Percentiles rank a stretch among this genome's conserved stretches.
Conservation (phyloP, 2,329 filamentous ascomycete genomes). For the Pezicula carpinea region DNA sequence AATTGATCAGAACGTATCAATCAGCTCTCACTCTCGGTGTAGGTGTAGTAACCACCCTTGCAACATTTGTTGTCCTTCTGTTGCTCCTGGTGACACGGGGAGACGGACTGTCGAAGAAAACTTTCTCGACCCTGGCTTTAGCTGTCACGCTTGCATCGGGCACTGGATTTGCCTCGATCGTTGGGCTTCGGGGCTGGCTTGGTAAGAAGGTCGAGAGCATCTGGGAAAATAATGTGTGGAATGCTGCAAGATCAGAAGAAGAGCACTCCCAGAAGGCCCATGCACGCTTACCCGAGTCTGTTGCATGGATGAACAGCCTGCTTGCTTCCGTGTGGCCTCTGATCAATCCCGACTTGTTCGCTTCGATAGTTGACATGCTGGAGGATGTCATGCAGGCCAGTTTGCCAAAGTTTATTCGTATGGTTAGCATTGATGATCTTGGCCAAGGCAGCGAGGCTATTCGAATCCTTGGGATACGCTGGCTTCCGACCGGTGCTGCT, state of each 20-base stretch:
- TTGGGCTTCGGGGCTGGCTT: constrained; percentile 54
- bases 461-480: constrained; percentile 65
- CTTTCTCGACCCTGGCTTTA: constrained; percentile 7
- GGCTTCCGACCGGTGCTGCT: constrained; percentile 68
- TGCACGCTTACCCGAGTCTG: constrained; percentile 37
- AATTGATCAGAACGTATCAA: constrained; percentile 41
- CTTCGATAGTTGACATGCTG: constrained; percentile 62
- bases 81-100: not conserved
- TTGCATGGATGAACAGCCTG: constrained; percentile 68
- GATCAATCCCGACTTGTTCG: constrained; percentile 71
- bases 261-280: constrained; percentile 32
- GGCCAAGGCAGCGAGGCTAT: constrained; percentile 70
- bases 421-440: constrained; percentile 72
- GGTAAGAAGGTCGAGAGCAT: constrained; percentile 55
- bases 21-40: constrained; percentile 27
- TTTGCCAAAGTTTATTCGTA: constrained; percentile 62
- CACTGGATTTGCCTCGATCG: constrained; percentile 29
- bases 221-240: constrained; percentile 68
- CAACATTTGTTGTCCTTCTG: constrained; percentile 9
- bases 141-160: constrained; percentile 6
- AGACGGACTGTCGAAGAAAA: not conserved
- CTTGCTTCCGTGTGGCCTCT: constrained; percentile 67
- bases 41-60: constrained; percentile 16
- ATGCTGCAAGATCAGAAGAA: constrained; percentile 51
- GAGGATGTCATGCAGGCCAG: constrained; percentile 80